phyloP scores from a whole-genome alignment of 805 yeast genomes.

The Lipomyces sp. region DNA sequence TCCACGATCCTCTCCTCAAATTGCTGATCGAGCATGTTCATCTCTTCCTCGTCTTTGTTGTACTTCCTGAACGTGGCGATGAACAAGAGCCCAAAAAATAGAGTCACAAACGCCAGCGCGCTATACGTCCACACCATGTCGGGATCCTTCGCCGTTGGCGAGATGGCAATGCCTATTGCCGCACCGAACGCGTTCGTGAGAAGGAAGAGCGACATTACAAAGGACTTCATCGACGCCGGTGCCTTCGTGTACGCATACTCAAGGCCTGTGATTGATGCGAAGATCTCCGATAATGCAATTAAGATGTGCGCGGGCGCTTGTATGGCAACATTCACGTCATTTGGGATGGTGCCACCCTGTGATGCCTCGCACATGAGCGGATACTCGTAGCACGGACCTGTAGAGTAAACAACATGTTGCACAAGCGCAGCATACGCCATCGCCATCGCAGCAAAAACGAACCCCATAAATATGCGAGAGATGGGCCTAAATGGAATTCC shows the following conservation, averaged over 20 bases:
- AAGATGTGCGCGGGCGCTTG: conserved; percentile 72
- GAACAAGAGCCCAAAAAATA: conserved; percentile 58
- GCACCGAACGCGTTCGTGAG: conserved; percentile 74
- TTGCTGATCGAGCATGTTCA: conserved; percentile 39
- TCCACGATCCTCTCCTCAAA: conserved; percentile 5
- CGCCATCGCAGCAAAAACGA: conserved; percentile 58
- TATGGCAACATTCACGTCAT: conserved; percentile 61
- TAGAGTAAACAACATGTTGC: conserved; percentile 63
- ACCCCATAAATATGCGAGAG: conserved; percentile 68
- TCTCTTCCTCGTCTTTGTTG: conserved; percentile 55
- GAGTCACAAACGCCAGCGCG: conserved; percentile 58
- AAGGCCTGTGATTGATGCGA: conserved; percentile 76
- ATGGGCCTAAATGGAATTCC: conserved; percentile 63
- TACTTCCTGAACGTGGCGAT: conserved; percentile 56
- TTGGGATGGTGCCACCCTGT: conserved; percentile 42
- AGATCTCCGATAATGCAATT: conserved; percentile 71
- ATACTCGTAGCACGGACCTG: conserved; percentile 69
- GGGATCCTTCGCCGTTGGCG: conserved; percentile 66
- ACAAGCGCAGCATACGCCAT: conserved; percentile 76
- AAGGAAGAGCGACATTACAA: conserved; percentile 59
- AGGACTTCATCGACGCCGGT: conserved; percentile 63
- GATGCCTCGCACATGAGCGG: conserved; percentile 55
- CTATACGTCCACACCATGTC: conserved; percentile 66
- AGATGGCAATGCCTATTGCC: conserved; percentile 69
- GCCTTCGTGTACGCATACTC: conserved; percentile 85